These are phyloP conservation scores for Phyllosticta capitalensis DNA, from an alignment of 2,329 filamentous ascomycete species.

Conservation along the genomic window DNA sequence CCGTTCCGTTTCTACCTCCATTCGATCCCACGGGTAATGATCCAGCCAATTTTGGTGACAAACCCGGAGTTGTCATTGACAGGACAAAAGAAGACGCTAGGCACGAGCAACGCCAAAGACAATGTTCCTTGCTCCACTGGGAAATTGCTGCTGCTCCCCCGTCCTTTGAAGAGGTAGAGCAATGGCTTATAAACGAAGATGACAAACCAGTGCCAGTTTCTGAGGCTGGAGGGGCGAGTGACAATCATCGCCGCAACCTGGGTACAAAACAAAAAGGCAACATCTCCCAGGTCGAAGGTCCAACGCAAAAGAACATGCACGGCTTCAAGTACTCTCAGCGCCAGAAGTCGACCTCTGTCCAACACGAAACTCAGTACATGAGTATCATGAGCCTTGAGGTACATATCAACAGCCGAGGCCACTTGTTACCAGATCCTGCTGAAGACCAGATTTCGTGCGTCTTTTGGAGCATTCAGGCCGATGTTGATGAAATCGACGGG, in stretches of 20 bases:
- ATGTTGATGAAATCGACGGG: constrained; percentile 36
- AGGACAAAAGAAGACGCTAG: constrained; percentile 41
- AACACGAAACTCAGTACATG: constrained; percentile 88
- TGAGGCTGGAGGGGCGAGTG: constrained; percentile 7
- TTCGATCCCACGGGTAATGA: constrained; percentile 60
- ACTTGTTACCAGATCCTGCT: constrained; percentile 77
- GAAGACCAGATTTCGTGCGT: constrained; percentile 80
- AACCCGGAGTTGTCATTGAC: constrained; percentile 39
- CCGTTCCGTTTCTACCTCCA: constrained; percentile 66
- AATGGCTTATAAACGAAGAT: constrained; percentile 47
- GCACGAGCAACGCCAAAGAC: constrained; percentile 44
- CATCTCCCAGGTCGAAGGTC: constrained; percentile 78
- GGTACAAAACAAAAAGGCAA: constrained; percentile 15
- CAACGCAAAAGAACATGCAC: constrained; percentile 72
- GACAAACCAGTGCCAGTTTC: constrained; percentile 4
- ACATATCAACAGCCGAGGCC: constrained; percentile 78
- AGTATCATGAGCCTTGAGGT: constrained; percentile 90
- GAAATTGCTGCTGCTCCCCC: constrained; percentile 66
- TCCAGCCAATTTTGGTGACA: constrained; percentile 46
- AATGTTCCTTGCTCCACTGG: constrained; percentile 63
- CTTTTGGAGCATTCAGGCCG: constrained; percentile 79
- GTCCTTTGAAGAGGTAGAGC: constrained; percentile 55
- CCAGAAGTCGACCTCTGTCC: constrained; percentile 61
- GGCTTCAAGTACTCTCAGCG: constrained; percentile 82
- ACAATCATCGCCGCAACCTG: constrained; percentile 11